Evolutionary conservation across 75 land plant genomes (phyloP).

Genomic region (Gnetum montanum): DNA sequence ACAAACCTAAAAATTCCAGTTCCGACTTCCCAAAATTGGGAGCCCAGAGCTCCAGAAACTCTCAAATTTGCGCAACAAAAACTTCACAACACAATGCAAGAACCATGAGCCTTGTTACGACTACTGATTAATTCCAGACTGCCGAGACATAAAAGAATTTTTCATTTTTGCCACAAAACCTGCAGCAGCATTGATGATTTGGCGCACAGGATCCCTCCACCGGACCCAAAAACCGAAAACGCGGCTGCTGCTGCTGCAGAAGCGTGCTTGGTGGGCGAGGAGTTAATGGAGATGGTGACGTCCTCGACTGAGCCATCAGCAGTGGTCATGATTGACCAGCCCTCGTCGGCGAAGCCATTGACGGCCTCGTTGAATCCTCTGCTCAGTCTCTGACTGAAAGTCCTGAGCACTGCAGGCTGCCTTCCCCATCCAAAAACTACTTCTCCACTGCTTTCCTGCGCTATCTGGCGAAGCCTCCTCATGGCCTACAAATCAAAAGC

Average conservation of each 20-base stretch:
- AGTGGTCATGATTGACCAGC: slow-evolving; percentile 61
- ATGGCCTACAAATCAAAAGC: slow-evolving; percentile 41
- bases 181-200: slow-evolving; percentile 96
- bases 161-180: slow-evolving; percentile 33
- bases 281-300: slow-evolving; percentile 70
- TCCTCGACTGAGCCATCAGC: slow-evolving; percentile 93
- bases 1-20: no score
- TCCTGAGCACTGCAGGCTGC: slow-evolving; percentile 61
- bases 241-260: slow-evolving; percentile 38
- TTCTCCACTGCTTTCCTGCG: slow-evolving; percentile 51
- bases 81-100: no score
- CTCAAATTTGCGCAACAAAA: no score
- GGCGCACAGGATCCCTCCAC: slow-evolving; percentile 74
- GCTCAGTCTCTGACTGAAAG: slow-evolving; percentile 63
- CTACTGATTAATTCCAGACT: no score
- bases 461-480: slow-evolving; percentile 60
- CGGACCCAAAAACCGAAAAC: slow-evolving; percentile 40
- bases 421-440: slow-evolving; percentile 51
- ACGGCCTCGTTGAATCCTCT: slow-evolving; percentile 95
- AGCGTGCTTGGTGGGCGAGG: slow-evolving; percentile 43
- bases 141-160: no score
- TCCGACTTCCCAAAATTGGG: no score
- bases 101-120: no score
- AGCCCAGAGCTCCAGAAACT: no score
- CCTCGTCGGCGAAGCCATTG: slow-evolving; percentile 83